Conservation (phyloP, 2,329 filamentous ascomycete species). For the Nemania sp. region DNA sequence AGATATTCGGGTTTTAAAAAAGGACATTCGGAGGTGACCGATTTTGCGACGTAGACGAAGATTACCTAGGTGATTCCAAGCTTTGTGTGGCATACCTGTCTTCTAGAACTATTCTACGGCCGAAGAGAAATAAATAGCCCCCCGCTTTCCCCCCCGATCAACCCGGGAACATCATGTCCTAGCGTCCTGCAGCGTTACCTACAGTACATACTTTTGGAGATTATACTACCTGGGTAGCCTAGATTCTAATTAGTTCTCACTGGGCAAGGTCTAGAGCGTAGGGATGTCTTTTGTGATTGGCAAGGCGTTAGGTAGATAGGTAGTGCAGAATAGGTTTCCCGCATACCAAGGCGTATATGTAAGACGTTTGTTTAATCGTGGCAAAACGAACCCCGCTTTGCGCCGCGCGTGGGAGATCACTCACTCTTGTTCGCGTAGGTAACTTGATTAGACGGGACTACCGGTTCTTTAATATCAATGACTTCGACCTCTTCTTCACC, state of each 20-base stretch:
- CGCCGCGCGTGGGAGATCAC: too few species aligned
- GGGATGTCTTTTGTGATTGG: too few species aligned
- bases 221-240: constrained; percentile 7
- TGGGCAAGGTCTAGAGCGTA: background rate
- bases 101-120: constrained; percentile 17
- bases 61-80: background rate
- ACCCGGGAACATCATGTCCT: constrained; percentile 16
- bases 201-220: background rate
- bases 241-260: constrained; percentile 4
- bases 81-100: background rate
- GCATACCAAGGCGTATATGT: too few species aligned
- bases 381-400: too few species aligned
- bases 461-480: too few species aligned
- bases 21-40: constrained; percentile 5
- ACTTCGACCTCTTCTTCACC: too few species aligned
- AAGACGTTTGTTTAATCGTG: too few species aligned
- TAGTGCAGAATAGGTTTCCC: too few species aligned
- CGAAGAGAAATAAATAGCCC: background rate
- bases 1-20: background rate
- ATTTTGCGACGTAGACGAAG: background rate
- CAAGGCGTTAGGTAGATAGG: too few species aligned
- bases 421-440: too few species aligned
- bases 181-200: constrained; percentile 11
- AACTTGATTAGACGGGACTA: too few species aligned
- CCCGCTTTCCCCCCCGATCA: too few species aligned